Conservation (phyloP, 2,329 filamentous ascomycete species). For the Lithohypha guttulata region DNA sequence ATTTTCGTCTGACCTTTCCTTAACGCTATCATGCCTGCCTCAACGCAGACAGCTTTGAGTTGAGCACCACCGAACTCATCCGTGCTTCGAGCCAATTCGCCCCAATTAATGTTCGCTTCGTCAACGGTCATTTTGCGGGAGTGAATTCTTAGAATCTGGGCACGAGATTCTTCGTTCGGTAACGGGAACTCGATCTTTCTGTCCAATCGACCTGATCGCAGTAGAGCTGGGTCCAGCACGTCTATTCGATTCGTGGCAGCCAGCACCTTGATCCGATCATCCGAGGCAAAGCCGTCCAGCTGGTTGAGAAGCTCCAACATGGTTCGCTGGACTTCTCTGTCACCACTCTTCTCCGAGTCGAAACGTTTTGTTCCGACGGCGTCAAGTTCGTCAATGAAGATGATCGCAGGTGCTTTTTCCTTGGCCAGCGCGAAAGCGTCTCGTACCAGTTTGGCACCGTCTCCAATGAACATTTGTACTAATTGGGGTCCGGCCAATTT, state of each 20-base stretch:
- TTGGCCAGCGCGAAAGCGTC: constrained; percentile 97
- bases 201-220: constrained; percentile 85
- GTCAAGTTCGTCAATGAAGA: constrained; percentile 98
- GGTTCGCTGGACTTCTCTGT: constrained; percentile 93
- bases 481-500: constrained; percentile 96
- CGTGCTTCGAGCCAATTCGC: constrained; percentile 86
- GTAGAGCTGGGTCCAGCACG: constrained; percentile 79
- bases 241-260: constrained; percentile 92
- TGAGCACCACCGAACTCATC: constrained; percentile 97
- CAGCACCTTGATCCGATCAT: constrained; percentile 92
- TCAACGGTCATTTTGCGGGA: constrained; percentile 97
- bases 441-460: constrained; percentile 92
- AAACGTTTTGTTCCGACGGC: constrained; percentile 98
- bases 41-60: constrained; percentile 96
- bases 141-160: constrained; percentile 95
- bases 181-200: constrained; percentile 97
- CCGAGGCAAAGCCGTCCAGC: constrained; percentile 92
- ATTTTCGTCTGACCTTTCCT: constrained; percentile 93
- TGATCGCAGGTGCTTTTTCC: constrained; percentile 97
- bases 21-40: constrained; percentile 97
- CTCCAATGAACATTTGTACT: constrained; percentile 99
- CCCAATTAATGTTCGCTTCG: constrained; percentile 77
- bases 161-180: constrained; percentile 92
- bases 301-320: constrained; percentile 99
- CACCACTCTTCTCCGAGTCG: constrained; percentile 95